phyloP scores from a whole-genome alignment of 148 eudicot species.

The Arbutus unedo region DNA sequence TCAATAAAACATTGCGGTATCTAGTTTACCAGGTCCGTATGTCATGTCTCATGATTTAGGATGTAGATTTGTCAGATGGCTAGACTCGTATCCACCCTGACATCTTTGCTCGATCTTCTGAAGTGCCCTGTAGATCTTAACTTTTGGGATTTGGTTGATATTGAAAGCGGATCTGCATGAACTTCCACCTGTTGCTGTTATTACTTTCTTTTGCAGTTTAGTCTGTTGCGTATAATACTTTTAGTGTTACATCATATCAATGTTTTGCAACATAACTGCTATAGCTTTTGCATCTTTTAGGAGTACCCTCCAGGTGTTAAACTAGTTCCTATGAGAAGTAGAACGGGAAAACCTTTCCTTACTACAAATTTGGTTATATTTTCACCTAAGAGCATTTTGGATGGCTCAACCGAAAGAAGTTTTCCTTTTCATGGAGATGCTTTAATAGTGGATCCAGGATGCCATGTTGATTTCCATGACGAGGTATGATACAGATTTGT shows the following conservation, averaged over 20 bases:
- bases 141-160: background rate
- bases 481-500: slow-evolving; percentile 47
- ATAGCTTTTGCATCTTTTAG: slow-evolving; percentile 30
- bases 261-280: background rate
- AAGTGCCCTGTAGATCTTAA: background rate
- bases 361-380: slow-evolving; percentile 88
- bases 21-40: background rate
- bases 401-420: slow-evolving; percentile 16
- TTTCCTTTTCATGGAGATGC: slow-evolving; percentile 81
- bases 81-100: background rate
- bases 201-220: background rate
- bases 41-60: background rate
- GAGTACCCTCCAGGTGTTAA: slow-evolving; percentile 86
- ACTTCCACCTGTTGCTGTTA: background rate
- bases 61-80: slow-evolving; percentile 1
- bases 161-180: background rate
- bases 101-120: background rate
- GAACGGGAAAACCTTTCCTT: slow-evolving; percentile 76
- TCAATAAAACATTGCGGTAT: background rate
- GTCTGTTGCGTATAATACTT: background rate
- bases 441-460: slow-evolving; percentile 91
- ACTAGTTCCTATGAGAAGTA: slow-evolving; percentile 83
- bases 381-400: slow-evolving; percentile 41
- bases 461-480: slow-evolving; percentile 49
- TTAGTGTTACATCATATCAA: background rate